Evolutionary conservation across 345 rosid species (phyloP), one percentile per base, ranked within the genome.

Genomic region (Aethionema arabicum): DNA sequence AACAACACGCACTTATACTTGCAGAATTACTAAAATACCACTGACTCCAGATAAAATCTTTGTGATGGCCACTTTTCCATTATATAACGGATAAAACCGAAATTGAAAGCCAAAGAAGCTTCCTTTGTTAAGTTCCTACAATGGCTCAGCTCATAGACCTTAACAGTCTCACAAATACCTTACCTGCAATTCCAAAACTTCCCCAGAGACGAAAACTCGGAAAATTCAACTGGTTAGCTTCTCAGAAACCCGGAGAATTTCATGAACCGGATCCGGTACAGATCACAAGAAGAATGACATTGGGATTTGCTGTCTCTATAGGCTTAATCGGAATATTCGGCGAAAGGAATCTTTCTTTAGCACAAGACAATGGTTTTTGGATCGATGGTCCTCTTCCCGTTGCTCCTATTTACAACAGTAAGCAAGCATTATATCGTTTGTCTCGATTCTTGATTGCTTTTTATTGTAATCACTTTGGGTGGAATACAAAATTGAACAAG

Each of bases 281-380:
- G 31, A 52, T 77, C 32, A 76, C 87, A 47, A 83, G 90, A 74
- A 77, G 93, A 53, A 67, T 74, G 32, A 72, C 86, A 38, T n/a
- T 92, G 48, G 67, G 84, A 68, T 81, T 82, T 63, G 74, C 84
- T 66, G 67, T 65, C 35, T 87, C 93, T 0, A 31, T 84, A 39
- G 72, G 85, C 33, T 73, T 85, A 2, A 15, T 66, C 32, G 85
- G 75, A 37, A 42, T 46, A 48, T 56, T 64, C 4, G 67, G 72
- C 8, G 3, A 13, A 27, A 66, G 57, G 8, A 76, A 70, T 21
- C 55, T 57, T 32, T 78, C 93, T 32, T 69, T 75, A 6, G 96
- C 95, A 5, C 77, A 84, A 63, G 87, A 81, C 38, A 92, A 89
- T 48, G 87, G 87, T 4, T 84, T 71, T 56, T 87, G 91, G 91